phyloP scores from a whole-genome alignment of 345 rosid species.

The Corymbia maculata region DNA sequence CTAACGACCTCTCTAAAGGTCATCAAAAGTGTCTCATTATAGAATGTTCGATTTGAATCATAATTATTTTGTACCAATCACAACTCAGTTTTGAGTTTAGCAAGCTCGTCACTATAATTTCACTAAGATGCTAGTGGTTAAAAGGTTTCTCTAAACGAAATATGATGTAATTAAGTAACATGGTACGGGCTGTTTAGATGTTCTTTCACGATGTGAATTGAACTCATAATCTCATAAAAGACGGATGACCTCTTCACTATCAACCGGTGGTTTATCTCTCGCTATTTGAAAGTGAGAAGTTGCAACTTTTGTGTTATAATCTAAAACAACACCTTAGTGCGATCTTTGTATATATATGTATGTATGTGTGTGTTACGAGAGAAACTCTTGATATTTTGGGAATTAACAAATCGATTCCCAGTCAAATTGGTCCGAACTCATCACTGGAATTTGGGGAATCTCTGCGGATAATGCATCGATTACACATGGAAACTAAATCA shows the following conservation, averaged over 20 bases:
- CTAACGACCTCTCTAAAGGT: not conserved
- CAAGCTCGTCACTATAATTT: accelerated
- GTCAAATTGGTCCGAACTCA: not conserved
- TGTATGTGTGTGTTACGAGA: not conserved
- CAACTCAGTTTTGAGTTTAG: not conserved
- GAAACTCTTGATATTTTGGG: not conserved
- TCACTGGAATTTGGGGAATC: not conserved
- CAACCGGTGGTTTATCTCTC: not conserved
- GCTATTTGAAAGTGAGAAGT: not conserved
- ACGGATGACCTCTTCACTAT: not conserved
- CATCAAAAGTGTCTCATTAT: not conserved
- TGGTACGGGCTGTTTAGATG: not conserved
- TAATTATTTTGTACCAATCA: accelerated
- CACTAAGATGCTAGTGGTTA: not conserved
- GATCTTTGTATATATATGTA: not conserved
- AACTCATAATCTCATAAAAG: not conserved
- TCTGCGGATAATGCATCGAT: not conserved
- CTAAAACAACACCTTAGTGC: not conserved
- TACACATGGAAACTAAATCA: not conserved
- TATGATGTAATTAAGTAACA: not conserved
- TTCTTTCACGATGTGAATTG: not conserved
- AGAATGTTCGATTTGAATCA: not conserved
- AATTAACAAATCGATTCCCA: not conserved
- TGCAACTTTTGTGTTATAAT: not conserved
- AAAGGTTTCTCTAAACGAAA: not conserved